Percentiles rank a stretch among this genome's conserved stretches.
phyloP scores from a whole-genome alignment of 2,329 filamentous ascomycete species.

The Beauveria brongniartii region DNA sequence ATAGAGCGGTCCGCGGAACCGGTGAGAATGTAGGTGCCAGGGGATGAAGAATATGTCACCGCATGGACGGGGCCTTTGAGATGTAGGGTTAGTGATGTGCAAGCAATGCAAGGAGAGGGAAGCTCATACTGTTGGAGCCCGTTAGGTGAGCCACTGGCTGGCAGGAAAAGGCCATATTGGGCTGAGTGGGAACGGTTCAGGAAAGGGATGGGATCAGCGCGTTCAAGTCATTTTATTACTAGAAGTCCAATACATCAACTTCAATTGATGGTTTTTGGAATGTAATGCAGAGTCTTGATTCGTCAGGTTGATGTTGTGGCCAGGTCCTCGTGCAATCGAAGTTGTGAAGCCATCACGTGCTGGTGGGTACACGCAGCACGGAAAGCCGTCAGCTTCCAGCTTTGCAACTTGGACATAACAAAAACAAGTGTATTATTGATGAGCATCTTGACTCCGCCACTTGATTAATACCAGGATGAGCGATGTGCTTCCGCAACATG shows the following conservation, averaged over 20 bases:
- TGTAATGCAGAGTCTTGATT: neutral
- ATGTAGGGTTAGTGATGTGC: neutral
- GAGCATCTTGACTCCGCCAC: too few relatives aligned
- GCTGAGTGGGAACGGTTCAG: neutral
- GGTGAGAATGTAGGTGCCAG: conserved; percentile 72
- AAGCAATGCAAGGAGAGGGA: neutral
- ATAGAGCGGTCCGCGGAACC: conserved; percentile 79
- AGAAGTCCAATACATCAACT: neutral
- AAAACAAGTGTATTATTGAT: neutral
- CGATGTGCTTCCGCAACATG: too few relatives aligned
- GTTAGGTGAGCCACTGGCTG: conserved; percentile 46
- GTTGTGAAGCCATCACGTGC: conserved; percentile 5
- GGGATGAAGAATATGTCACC: conserved; percentile 62
- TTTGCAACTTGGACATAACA: neutral
- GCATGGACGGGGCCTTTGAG: conserved; percentile 62
- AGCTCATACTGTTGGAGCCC: conserved; percentile 46
- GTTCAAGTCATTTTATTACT: neutral
- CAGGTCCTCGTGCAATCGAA: neutral
- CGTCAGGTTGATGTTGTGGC: neutral
- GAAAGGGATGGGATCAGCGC: neutral
- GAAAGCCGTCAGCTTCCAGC: neutral
- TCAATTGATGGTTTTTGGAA: neutral
- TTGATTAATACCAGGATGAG: too few relatives aligned
- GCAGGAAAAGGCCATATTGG: conserved; percentile 37
- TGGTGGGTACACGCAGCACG: conserved; percentile 1